Evolutionary conservation across 768 basidiomycete genomes (phyloP).

Genomic region (Kwoniella heveanensis): DNA sequence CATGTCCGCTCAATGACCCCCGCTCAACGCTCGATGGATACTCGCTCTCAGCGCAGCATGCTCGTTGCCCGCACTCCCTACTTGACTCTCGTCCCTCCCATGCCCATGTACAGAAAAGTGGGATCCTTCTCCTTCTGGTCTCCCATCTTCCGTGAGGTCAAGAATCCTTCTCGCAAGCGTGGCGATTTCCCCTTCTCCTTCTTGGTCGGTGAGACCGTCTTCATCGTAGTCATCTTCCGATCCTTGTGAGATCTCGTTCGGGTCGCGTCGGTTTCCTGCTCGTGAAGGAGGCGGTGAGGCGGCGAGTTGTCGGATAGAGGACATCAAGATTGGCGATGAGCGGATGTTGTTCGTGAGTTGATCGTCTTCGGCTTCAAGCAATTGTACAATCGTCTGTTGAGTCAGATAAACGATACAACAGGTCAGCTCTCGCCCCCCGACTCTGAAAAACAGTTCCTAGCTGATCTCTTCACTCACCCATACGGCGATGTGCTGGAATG

Average conservation of each 20-base stretch:
- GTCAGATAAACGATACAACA: not conserved
- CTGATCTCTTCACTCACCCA: conserved; percentile 61
- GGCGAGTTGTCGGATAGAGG: conserved; percentile 82
- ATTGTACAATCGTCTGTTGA: conserved; percentile 78
- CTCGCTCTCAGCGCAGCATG: conserved; percentile 45
- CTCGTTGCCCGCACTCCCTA: conserved; percentile 21
- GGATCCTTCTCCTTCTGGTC: conserved; percentile 19
- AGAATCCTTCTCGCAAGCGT: conserved; percentile 79
- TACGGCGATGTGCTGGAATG: conserved; percentile 99
- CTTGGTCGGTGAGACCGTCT: conserved; percentile 48
- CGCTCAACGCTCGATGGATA: conserved; percentile 37
- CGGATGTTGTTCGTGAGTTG: conserved; percentile 89
- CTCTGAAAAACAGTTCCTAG: too few relatives aligned
- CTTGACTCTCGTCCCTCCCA: conserved; percentile 4
- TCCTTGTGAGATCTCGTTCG: conserved; percentile 61
- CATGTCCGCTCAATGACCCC: conserved; percentile 19
- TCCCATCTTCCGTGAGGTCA: conserved; percentile 71
- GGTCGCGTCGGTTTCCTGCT: conserved; percentile 26
- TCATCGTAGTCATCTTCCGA: conserved; percentile 74
- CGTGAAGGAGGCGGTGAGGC: conserved; percentile 53
- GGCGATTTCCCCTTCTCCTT: conserved; percentile 90
- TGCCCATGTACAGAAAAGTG: conserved; percentile 9
- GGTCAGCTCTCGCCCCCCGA: not conserved
- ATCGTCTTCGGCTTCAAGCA: conserved; percentile 94
- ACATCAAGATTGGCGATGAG: conserved; percentile 73